phyloP scores from a whole-genome alignment of 768 basidiomycete species.

The Tulasnella sp. region DNA sequence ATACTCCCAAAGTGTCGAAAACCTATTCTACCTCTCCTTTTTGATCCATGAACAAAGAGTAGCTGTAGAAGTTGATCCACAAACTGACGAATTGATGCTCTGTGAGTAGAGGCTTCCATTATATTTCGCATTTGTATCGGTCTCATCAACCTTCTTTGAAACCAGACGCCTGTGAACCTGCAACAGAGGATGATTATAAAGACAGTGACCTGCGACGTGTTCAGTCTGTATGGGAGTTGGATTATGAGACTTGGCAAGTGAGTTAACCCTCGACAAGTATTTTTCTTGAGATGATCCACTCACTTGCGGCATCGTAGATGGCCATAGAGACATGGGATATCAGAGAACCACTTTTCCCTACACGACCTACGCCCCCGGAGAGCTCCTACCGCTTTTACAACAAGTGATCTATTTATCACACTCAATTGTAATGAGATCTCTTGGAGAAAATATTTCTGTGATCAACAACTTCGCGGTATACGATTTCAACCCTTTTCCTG shows the following conservation, averaged over 20 bases:
- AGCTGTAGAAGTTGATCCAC: slow-evolving; percentile 50
- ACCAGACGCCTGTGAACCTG: slow-evolving; percentile 50
- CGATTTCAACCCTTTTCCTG: no score
- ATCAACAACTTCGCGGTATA: no score
- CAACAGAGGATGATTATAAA: slow-evolving; percentile 48
- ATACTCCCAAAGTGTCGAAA: slow-evolving; percentile 92
- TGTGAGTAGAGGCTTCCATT: slow-evolving; percentile 36
- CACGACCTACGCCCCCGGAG: slow-evolving; percentile 34
- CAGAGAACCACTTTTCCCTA: slow-evolving; percentile 58
- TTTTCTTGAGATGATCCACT: background rate
- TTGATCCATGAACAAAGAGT: slow-evolving; percentile 76
- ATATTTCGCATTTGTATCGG: background rate
- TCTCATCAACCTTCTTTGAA: background rate
- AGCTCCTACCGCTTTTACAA: slow-evolving; percentile 9
- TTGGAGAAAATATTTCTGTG: no score
- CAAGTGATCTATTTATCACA: background rate
- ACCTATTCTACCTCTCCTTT: slow-evolving; percentile 90
- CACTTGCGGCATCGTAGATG: background rate
- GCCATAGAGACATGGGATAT: slow-evolving; percentile 84
- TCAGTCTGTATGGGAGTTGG: slow-evolving; percentile 86
- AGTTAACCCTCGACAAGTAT: slow-evolving; percentile 16
- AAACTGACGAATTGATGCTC: slow-evolving; percentile 56
- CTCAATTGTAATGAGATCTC: no score
- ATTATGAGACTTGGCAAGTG: slow-evolving; percentile 82
- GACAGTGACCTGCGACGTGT: slow-evolving; percentile 55